Conservation (phyloP, 192 early-diverging fungal genomes). For the Gaertneriomyces semiglobifer region DNA sequence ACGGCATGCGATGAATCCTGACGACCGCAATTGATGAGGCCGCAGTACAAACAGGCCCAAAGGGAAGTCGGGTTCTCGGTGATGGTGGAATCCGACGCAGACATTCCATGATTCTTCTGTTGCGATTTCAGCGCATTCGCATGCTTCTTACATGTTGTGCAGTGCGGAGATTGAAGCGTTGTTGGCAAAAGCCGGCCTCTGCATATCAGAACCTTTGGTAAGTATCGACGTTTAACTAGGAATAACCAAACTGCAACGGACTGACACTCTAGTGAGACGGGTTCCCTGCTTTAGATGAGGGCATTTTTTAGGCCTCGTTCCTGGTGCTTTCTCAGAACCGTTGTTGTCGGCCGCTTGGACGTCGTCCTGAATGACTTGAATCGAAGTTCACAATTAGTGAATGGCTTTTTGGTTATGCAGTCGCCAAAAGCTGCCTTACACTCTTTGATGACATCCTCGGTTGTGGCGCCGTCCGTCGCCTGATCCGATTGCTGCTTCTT, state of each 20-base stretch:
- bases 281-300: slow-evolving; percentile 16
- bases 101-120: not conserved
- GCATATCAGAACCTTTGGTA: not conserved
- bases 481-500: no score
- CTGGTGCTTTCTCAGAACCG: no score
- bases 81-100: not conserved
- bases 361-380: no score
- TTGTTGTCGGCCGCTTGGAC: no score
- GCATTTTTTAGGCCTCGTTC: slow-evolving; percentile 15
- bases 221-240: not conserved
- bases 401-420: no score
- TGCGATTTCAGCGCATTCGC: not conserved
- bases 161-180: not conserved
- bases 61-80: slow-evolving; percentile 17
- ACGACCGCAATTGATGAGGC: slow-evolving; percentile 33
- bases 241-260: slow-evolving; percentile 1
- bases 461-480: no score
- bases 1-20: slow-evolving; percentile 35
- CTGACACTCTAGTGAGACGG: slow-evolving; percentile 13
- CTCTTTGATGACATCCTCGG: no score
- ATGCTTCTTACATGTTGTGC: not conserved
- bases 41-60: slow-evolving; percentile 45
- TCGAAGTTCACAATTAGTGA: no score
- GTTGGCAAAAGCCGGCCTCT: not conserved
- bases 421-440: no score